A percentile compares a stretch with the other conserved stretches of the same genome.
phyloP scores from a whole-genome alignment of 345 rosid genomes.

The Corymbia maculata region DNA sequence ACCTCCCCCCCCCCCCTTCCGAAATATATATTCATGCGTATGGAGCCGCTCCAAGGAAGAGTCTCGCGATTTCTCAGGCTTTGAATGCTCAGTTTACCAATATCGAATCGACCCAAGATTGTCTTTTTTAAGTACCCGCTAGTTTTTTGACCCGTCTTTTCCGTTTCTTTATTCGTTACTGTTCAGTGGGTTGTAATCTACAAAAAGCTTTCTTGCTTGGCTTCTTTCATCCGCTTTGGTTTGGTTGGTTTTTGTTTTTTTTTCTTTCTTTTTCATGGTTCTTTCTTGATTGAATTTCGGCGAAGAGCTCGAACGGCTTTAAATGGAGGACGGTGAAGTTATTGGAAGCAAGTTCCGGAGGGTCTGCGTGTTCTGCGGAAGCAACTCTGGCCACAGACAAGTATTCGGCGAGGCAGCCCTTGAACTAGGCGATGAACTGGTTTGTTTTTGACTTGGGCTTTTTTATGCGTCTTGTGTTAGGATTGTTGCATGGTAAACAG shows the following conservation, averaged over 20 bases:
- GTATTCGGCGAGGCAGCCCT: slow-evolving; percentile 89
- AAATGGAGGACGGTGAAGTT: slow-evolving; percentile 45
- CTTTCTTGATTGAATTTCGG: background rate
- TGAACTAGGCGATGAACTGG: slow-evolving; percentile 92
- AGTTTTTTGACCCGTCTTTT: background rate
- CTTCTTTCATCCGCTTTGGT: background rate
- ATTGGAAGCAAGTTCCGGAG: slow-evolving; percentile 50
- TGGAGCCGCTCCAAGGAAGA: background rate
- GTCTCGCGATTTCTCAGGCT: background rate
- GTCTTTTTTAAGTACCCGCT: background rate
- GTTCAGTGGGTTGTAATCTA: background rate
- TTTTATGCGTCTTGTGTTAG: background rate
- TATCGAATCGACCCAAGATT: background rate
- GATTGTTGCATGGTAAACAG: background rate
- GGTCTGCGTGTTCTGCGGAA: slow-evolving; percentile 94
- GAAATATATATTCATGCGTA: background rate
- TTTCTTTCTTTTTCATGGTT: background rate
- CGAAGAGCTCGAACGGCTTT: background rate
- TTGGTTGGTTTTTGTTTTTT: background rate
- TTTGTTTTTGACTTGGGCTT: slow-evolving; percentile 10
- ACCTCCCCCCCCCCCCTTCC: background rate
- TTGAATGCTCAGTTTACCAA: background rate
- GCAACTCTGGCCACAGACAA: slow-evolving; percentile 74
- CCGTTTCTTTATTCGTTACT: background rate
- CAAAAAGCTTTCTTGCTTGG: background rate